phyloP scores from a whole-genome alignment of 2,329 filamentous ascomycete genomes.

The Penicillium sp. region DNA sequence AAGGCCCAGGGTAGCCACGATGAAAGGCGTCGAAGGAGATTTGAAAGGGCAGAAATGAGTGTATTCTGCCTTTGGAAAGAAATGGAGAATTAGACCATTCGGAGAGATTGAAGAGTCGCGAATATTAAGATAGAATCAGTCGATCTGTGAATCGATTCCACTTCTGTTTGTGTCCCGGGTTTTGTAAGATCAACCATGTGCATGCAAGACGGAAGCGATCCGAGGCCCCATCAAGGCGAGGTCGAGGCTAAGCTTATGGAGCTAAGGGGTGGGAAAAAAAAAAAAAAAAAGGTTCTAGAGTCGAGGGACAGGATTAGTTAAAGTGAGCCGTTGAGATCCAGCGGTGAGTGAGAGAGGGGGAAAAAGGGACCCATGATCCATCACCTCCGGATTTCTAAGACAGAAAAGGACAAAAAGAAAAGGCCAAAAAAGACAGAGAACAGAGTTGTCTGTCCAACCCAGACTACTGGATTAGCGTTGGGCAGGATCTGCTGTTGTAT shows the following conservation, averaged over 20 bases:
- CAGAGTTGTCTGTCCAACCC: conserved; percentile 24
- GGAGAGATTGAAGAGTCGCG: not conserved
- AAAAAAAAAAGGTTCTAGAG: conserved; percentile 6
- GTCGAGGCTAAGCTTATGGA: not conserved
- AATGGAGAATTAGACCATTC: not conserved
- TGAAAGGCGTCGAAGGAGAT: conserved; percentile 21
- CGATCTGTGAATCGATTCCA: not conserved
- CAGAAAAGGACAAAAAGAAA: conserved; percentile 1
- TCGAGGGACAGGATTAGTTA: conserved; percentile 1
- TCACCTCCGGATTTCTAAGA: conserved; percentile 12
- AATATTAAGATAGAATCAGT: not conserved
- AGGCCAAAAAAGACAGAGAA: conserved; percentile 12
- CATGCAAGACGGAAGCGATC: conserved; percentile 10
- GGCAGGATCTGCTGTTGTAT: conserved; percentile 15
- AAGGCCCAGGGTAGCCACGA: conserved; percentile 43
- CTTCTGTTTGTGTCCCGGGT: not conserved
- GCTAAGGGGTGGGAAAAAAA: conserved; percentile 9
- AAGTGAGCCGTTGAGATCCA: conserved; percentile 20
- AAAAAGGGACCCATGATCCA: conserved; percentile 16
- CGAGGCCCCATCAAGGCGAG: conserved; percentile 12
- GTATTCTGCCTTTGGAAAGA: not conserved
- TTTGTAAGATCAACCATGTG: conserved; percentile 16
- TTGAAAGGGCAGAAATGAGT: not conserved
- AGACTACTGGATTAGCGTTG: conserved; percentile 21
- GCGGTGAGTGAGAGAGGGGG: conserved; percentile 17